These are phyloP conservation scores for Chlorella sp. DNA, from an alignment of 139 green algal species.

Conservation along the genomic window DNA sequence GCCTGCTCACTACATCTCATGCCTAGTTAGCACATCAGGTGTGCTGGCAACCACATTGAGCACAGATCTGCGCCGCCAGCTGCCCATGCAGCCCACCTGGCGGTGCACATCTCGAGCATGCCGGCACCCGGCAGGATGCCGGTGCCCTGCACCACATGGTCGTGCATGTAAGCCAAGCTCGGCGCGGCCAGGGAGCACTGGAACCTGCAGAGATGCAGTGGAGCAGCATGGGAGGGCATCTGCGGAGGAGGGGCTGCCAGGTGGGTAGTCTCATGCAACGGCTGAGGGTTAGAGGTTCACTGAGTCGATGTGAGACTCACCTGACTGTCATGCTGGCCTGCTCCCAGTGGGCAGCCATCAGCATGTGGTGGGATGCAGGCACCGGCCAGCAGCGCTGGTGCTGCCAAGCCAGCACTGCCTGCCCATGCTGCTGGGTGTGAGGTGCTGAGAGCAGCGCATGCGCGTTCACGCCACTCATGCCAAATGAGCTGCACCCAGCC, in stretches of 20 bases:
- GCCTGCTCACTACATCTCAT: too few species aligned
- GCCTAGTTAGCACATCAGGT: too few species aligned
- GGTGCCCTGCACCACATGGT: constrained; percentile 73
- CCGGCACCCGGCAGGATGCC: constrained; percentile 74
- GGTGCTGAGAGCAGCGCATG: constrained; percentile 38
- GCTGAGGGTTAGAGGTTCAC: too few species aligned
- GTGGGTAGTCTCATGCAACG: background rate
- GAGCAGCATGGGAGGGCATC: background rate
- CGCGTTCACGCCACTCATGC: constrained; percentile 57
- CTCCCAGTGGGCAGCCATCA: background rate
- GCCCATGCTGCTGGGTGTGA: background rate
- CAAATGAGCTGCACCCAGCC: constrained; percentile 45
- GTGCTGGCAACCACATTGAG: too few species aligned
- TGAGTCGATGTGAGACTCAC: too few species aligned
- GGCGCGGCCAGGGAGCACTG: background rate
- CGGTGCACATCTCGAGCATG: constrained; percentile 62
- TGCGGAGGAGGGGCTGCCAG: background rate
- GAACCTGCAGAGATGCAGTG: constrained; percentile 9
- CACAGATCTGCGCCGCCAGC: too few species aligned
- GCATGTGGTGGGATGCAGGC: constrained; percentile 17
- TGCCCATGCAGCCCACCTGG: constrained; percentile 4
- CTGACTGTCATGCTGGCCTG: background rate
- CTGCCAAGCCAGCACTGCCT: constrained; percentile 6
- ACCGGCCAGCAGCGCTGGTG: constrained; percentile 28
- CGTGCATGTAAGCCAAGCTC: constrained; percentile 58